Evolutionary conservation across 495 filamentous ascomycete species (phyloP).

Genomic region (Neohortaea acidophila): DNA sequence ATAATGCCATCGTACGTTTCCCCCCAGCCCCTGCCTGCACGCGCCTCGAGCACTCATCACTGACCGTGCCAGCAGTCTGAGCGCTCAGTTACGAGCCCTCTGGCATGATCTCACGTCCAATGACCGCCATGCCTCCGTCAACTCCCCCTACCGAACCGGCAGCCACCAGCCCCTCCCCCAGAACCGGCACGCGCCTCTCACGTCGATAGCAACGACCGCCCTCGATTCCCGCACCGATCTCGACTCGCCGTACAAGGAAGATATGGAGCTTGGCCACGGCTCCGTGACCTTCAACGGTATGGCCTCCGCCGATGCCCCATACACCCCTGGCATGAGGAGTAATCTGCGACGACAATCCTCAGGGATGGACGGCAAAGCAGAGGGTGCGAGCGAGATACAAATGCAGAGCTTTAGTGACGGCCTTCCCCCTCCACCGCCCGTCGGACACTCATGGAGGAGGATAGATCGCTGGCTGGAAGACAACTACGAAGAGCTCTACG

Average conservation of each 20-base stretch:
- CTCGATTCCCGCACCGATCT: conserved; percentile 38
- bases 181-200: conserved; percentile 27
- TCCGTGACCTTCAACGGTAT: conserved; percentile 46
- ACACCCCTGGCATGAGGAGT: conserved; percentile 82
- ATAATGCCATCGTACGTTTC: neutral
- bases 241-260: conserved; percentile 55
- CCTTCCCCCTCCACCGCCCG: conserved; percentile 73
- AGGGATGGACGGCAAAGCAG: conserved; percentile 37
- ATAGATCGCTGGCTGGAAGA: conserved; percentile 90
- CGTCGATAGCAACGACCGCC: conserved; percentile 43
- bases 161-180: conserved; percentile 26
- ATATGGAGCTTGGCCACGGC: conserved; percentile 31
- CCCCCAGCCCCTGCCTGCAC: neutral
- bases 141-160: conserved; percentile 30
- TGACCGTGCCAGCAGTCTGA: conserved; percentile 5
- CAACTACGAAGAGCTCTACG: conserved; percentile 85
- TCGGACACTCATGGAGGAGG: conserved; percentile 76
- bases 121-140: conserved; percentile 32
- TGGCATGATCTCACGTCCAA: conserved; percentile 23
- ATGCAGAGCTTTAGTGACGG: conserved; percentile 95
- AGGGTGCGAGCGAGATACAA: conserved; percentile 66
- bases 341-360: conserved; percentile 44
- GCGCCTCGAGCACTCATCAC: neutral
- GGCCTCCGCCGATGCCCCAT: conserved; percentile 50
- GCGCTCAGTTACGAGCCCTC: conserved; percentile 7